Evolutionary conservation across 2,329 filamentous ascomycete genomes (phyloP), one percentile per base, ranked within the genome.

Genomic region (Thelonectria rubi): DNA sequence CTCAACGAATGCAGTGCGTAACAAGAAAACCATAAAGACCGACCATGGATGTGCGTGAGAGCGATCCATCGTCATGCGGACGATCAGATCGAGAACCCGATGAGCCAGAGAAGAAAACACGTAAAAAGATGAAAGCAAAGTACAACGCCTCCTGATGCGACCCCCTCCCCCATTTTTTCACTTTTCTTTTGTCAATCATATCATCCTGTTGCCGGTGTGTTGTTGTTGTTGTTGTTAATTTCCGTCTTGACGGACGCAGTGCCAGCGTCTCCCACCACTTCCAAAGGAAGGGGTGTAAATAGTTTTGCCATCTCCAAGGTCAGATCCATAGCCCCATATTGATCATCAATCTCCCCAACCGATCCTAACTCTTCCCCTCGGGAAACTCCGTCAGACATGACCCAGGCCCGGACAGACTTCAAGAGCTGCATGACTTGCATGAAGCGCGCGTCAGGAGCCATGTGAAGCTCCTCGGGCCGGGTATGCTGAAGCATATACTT

Each of bases 291-390:
- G 81, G 89, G 88, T 71, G 83, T 86, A 75, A 92, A 92, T 52
- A 93, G 80, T 69, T 88, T 82, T 71, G 87, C 86, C 88, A 92
- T 91, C 76, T 92, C 86, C 63, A 92, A 80, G 8, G 87, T 90
- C 67, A 90, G 80, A 73, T 90, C 84, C 65, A 81, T 80, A 42
- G 86, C 79, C 7, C 87, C 89, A 72, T 88, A 92, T 60, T 85
- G 82, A 65, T 88, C 85, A 71, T 91, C 87, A 64, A 92, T 89
- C 57, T 89, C 85, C 65, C 85, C 87, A 26, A 92, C 83, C 32
- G 88, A 90, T 65, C 89, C 89, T 59, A 89, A 78, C 67, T 90
- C 87, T 69, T 91, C 86, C 21, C 89, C 89, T 66, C 87, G 83
- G 48, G 84, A 82, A 40, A 83, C 83, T n/a, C 85, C 86, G 69